Evolutionary conservation across 2,329 filamentous ascomycete genomes (phyloP).

Genomic region (Penicillium aurantiogriseum): DNA sequence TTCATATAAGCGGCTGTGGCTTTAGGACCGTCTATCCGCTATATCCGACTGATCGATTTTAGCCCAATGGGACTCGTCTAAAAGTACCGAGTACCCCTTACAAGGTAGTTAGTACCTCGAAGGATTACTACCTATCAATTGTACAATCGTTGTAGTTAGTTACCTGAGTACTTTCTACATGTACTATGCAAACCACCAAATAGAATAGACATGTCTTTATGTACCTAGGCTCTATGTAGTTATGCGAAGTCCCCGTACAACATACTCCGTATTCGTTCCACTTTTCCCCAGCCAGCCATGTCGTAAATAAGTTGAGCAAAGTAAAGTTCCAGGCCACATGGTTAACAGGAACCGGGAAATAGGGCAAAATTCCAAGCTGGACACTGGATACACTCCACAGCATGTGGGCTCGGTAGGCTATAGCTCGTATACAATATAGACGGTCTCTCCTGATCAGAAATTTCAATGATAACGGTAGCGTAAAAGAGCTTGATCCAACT

Average conservation of each 20-base stretch:
- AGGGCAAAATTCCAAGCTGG: background rate
- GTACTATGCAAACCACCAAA: background rate
- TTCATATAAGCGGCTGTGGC: constrained; percentile 19
- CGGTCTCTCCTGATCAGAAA: background rate
- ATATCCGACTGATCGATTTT: background rate
- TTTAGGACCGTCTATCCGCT: constrained; percentile 7
- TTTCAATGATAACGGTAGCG: background rate
- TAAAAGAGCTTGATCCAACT: background rate
- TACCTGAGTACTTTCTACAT: background rate
- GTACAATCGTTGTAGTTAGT: background rate
- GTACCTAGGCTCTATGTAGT: background rate
- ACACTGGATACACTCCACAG: background rate
- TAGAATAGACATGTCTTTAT: background rate
- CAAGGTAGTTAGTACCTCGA: background rate
- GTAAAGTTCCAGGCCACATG: background rate
- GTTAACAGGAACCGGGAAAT: background rate
- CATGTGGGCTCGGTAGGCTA: background rate
- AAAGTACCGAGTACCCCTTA: background rate
- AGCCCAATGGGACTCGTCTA: constrained; percentile 15
- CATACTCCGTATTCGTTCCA: background rate
- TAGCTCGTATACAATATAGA: background rate
- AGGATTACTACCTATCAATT: background rate
- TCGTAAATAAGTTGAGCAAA: background rate
- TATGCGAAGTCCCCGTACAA: background rate
- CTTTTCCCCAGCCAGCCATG: background rate